Base-by-base conservation (phyloP, 2,329 filamentous ascomycete species). In the Triangularia setosa region DNA sequence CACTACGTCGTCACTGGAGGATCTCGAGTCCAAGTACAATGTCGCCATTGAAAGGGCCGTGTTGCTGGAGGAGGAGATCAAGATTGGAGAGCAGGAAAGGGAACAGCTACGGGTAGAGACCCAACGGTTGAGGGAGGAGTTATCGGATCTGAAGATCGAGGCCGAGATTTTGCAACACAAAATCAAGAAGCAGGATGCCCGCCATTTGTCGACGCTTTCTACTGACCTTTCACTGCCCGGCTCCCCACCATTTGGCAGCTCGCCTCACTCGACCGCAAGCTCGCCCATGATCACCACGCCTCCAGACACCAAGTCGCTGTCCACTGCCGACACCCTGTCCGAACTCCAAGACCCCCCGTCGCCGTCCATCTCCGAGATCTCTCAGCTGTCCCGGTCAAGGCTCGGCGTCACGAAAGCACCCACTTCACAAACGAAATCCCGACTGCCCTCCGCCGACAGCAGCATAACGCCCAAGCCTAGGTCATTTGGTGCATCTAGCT, bases 11-110 rank as follows among this genome's bases (percentile, higher is more conserved):
- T 97, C 94, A 59, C 86, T 98, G 67, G 95, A 99, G 79, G 95
- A 99, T 74, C 83, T 99, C 77, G 95, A 99, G 79, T 94, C 91
- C 67, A 99, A 98, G 78, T 97, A 95, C 78, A 98, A 97, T 75
- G 87, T 96, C 63, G 87, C 93, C 4, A 96, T 99, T 71, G 95
- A 99, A 79, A 85, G 94, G 61, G 88, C 85, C 9, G 95, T 99
- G 25, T 87, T 99, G 84, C 86, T 97, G 79, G 95, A 99, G 75
- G 93, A 97, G 76, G 95, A 98, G 76, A 90, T 98, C 73, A 94
- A 90, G 78, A 85, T 87, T 54, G 92, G 92, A 56, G 95, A 99
- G 74, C 91, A 96, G 78, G 95, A 99, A 77, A 87, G 95, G 73
- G 95, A 99, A 77, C 79, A 81, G 7, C 81, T 99, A 66, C 88